Evolutionary conservation across 345 rosid species (phyloP).

Genomic region (Luvunga scandens): DNA sequence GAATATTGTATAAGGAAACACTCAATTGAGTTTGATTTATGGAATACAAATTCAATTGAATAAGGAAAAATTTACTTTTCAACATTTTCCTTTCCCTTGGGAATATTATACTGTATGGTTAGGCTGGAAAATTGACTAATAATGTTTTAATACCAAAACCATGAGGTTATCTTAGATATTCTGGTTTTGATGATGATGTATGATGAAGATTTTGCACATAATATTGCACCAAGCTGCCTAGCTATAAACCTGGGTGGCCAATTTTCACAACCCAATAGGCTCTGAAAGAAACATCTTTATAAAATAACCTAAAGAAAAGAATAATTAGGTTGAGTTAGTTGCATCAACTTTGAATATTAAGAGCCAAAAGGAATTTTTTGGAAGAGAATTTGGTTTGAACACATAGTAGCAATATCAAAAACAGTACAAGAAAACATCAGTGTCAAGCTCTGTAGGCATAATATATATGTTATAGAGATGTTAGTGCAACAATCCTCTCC

Average conservation of each 20-base stretch:
- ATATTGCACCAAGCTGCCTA: not conserved
- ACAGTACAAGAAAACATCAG: conserved; percentile 10
- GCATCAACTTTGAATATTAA: conserved; percentile 43
- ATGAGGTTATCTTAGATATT: not conserved
- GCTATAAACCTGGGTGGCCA: too few relatives aligned
- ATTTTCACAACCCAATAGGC: too few relatives aligned
- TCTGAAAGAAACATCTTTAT: too few relatives aligned
- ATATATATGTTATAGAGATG: not conserved
- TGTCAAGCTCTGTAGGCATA: not conserved
- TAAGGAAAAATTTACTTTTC: not conserved
- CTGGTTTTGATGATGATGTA: not conserved
- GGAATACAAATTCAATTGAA: not conserved
- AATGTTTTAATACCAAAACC: not conserved
- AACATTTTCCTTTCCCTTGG: not conserved
- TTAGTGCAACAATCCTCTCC: not conserved
- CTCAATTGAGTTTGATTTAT: not conserved
- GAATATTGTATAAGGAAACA: not conserved
- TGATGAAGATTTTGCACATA: not conserved
- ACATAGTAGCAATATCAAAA: not conserved
- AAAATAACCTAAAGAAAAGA: not conserved
- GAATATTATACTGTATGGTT: not conserved
- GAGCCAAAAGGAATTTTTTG: conserved; percentile 9
- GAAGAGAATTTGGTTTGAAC: conserved; percentile 35
- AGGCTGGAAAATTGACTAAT: not conserved
- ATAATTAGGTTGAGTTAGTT: conserved; percentile 33